These are phyloP conservation scores for Pseudocercospora pini-densiflorae DNA, from an alignment of 2,329 filamentous ascomycete genomes.

Conservation along the genomic window DNA sequence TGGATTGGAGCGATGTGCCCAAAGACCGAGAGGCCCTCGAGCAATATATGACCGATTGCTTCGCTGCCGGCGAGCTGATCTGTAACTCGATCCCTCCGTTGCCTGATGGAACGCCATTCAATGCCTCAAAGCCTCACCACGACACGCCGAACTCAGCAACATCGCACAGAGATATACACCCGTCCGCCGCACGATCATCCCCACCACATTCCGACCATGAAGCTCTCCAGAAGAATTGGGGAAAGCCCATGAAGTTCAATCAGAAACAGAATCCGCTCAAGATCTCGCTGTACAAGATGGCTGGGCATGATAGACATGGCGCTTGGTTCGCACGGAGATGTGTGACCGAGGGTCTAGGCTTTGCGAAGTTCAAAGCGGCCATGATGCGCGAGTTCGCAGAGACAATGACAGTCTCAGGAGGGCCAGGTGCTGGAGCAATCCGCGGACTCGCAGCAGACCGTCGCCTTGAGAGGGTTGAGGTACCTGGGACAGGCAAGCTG, in stretches of 20 bases:
- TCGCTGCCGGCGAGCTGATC: conserved; percentile 68
- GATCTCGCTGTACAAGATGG: conserved; percentile 79
- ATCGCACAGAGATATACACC: conserved; percentile 57
- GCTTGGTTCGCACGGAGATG: conserved; percentile 89
- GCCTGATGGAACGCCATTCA: conserved; percentile 47
- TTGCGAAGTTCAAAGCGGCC: conserved; percentile 76
- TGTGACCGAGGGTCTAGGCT: conserved; percentile 77
- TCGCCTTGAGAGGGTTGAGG: conserved; percentile 66
- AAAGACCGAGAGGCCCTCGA: conserved; percentile 42
- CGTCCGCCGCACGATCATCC: conserved; percentile 56
- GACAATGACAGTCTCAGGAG: conserved; percentile 71
- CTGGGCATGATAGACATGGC: conserved; percentile 78
- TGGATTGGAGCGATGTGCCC: conserved; percentile 52
- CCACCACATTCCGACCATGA: conserved; percentile 59
- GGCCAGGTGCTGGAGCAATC: conserved; percentile 74
- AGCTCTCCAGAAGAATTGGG: conserved; percentile 78
- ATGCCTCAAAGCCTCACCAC: conserved; percentile 58
- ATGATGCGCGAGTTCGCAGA: conserved; percentile 80
- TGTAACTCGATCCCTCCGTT: conserved; percentile 73
- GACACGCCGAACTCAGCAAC: conserved; percentile 59
- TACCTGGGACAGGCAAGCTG: conserved; percentile 64
- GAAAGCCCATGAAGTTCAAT: conserved; percentile 76
- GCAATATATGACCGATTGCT: conserved; percentile 46
- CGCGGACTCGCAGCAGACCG: conserved; percentile 84
- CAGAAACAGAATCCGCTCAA: conserved; percentile 74